Evolutionary conservation across 768 basidiomycete genomes (phyloP), one percentile per base, ranked within the genome.

Genomic region (Tubosaeta brunneosetosa): DNA sequence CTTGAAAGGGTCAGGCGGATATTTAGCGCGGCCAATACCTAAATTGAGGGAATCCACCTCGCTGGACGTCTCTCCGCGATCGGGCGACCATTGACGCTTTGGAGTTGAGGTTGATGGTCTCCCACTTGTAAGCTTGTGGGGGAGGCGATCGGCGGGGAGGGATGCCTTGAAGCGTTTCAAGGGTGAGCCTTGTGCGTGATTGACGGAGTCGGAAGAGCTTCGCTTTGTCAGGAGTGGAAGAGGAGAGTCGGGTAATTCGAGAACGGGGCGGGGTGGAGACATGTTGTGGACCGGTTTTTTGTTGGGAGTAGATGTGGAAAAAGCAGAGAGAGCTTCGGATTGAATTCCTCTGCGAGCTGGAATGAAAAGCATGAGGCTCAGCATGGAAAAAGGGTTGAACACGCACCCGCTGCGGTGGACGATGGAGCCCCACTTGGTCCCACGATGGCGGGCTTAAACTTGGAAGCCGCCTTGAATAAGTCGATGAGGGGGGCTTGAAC

Each of bases 401-500:
- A 57, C 51, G 56, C 29, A 57, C 53, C 2, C 10, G 44, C 50
- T 53, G 62, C 53, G 52, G 51, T 22, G 43, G 47, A 46, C 14
- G 47, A 14, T 4, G 47, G 4, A 9, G 47, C 19, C 14, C 29
- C 48, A 42, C 33, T 22, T 13, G 44, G 19, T 12, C n/a, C 34
- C 6, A 53, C 16, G 54, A 57, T 57, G 17, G 76, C 75, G 13
- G 78, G 78, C 59, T 77, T 79, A 58, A 79, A 79, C 65, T 76
- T 78, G 41, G 73, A 73, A 8, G 61, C n/a, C 0, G 45, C 43
- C 67, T 61, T 25, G 10, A 22, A 14, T 22, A 32, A 9, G 17
- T 11, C 2, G 7, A 32, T 27, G 5, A 32, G 25, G 26, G 0
- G 38, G 6, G 2, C 8, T 22, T 25, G 4, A 22, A 22, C 16